Percentiles rank a stretch among this genome's conserved stretches.
phyloP scores from a whole-genome alignment of 2,329 filamentous ascomycete species.

The Pseudogymnoascus sp. region DNA sequence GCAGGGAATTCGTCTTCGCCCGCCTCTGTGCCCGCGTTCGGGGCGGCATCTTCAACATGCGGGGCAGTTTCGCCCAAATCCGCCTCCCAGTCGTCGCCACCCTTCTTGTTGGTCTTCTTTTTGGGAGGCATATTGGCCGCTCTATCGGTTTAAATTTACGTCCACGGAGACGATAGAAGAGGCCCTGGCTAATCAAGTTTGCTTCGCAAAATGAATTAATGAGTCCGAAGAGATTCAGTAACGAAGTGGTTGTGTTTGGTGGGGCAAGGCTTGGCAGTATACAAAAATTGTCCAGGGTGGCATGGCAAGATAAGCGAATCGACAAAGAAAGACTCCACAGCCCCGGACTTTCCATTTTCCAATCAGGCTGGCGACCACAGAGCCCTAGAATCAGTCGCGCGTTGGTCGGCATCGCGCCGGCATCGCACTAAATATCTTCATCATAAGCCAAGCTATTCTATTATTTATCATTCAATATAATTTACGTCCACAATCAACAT shows the following conservation, averaged over 20 bases:
- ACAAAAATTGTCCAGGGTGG: slow-evolving; percentile 9
- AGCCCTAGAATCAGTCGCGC: neutral
- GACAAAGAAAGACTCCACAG: slow-evolving; percentile 2
- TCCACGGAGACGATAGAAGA: slow-evolving; percentile 1
- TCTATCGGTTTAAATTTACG: slow-evolving; percentile 2
- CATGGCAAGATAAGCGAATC: slow-evolving; percentile 11
- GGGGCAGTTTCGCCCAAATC: slow-evolving; percentile 74
- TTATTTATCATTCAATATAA: neutral
- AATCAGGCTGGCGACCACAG: neutral
- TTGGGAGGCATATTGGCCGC: slow-evolving; percentile 72
- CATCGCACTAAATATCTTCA: neutral
- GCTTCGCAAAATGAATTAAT: neutral
- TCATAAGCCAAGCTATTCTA: neutral
- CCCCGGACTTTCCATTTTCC: slow-evolving; percentile 1
- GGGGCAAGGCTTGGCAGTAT: slow-evolving; percentile 4
- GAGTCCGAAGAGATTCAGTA: slow-evolving; percentile 1
- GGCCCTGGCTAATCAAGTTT: neutral
- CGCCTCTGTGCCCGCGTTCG: slow-evolving; percentile 32
- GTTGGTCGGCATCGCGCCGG: neutral
- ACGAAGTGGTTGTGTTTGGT: slow-evolving; percentile 10
- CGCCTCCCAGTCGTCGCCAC: slow-evolving; percentile 88
- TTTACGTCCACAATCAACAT: neutral
- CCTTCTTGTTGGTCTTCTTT: slow-evolving; percentile 86
- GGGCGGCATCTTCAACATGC: slow-evolving; percentile 39
- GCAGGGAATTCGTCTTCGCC: slow-evolving; percentile 41